A percentile compares a stretch with the other conserved stretches of the same genome.
Evolutionary conservation across 2,329 filamentous ascomycete species (phyloP).

Genomic region (Colletotrichum ledebouriae): DNA sequence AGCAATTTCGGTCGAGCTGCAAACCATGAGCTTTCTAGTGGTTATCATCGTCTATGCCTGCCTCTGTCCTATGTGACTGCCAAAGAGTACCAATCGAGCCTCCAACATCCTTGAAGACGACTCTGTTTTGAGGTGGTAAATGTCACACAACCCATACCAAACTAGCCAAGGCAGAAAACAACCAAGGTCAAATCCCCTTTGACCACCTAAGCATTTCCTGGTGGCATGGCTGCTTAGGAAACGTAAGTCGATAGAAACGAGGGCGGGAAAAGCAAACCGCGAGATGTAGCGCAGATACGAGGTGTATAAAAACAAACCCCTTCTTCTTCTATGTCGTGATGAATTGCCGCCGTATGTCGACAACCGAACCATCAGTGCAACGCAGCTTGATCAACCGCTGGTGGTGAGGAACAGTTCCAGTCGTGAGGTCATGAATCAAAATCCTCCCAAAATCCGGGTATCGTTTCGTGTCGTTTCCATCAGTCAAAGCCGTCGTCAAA

Average conservation of each 20-base stretch:
- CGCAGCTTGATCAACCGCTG: conserved; percentile 20
- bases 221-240: background rate
- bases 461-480: conserved; percentile 39
- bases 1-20: no score
- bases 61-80: conserved; percentile 9
- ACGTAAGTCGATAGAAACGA: conserved; percentile 7
- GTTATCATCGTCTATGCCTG: conserved; percentile 26
- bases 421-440: conserved; percentile 8
- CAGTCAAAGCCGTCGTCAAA: conserved; percentile 39
- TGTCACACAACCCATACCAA: conserved; percentile 23
- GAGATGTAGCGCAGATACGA: conserved; percentile 33
- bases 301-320: conserved; percentile 4
- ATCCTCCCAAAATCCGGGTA: conserved; percentile 41
- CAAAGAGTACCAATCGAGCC: conserved; percentile 18
- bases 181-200: background rate
- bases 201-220: background rate
- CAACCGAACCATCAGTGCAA: conserved; percentile 34
- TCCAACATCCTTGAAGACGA: conserved; percentile 13
- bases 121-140: conserved; percentile 11
- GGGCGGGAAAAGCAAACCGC: conserved; percentile 20
- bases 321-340: conserved; percentile 31
- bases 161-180: conserved; percentile 30
- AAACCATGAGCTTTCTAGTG: background rate
- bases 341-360: conserved; percentile 10
- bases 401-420: conserved; percentile 36